A percentile compares a stretch with the other conserved stretches of the same genome.
These are phyloP conservation scores for Phylloporus sp. DNA, from an alignment of 768 basidiomycete genomes.

Conservation along the genomic window DNA sequence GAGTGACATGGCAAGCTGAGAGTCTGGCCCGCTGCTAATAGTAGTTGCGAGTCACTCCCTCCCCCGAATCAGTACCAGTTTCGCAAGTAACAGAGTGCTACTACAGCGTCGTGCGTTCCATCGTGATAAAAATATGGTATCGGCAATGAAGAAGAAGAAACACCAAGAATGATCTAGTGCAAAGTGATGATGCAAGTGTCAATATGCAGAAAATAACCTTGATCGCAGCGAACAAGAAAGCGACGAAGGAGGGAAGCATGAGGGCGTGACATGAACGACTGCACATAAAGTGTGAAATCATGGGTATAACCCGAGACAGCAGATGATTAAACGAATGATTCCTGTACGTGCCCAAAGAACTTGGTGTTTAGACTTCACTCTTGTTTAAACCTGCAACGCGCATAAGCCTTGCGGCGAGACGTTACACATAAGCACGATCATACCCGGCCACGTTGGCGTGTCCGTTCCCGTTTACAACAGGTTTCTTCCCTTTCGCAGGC, in stretches of 20 bases:
- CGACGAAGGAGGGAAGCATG: slow-evolving; percentile 12
- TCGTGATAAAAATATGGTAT: slow-evolving; percentile 9
- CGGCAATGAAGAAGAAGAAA: slow-evolving; percentile 2
- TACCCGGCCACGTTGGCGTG: slow-evolving; percentile 36
- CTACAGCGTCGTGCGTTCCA: slow-evolving; percentile 2
- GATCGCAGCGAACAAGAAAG: slow-evolving; percentile 7
- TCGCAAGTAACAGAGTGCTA: not conserved
- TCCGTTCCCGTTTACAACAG: slow-evolving; percentile 41
- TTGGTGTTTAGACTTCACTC: slow-evolving; percentile 23
- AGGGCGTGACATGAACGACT: slow-evolving; percentile 12
- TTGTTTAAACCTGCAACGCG: slow-evolving; percentile 29
- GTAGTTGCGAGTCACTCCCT: not conserved
- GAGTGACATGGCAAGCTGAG: slow-evolving; percentile 12
- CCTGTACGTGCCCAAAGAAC: not conserved
- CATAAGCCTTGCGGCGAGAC: not conserved
- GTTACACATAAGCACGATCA: not conserved
- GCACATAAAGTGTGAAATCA: slow-evolving; percentile 12
- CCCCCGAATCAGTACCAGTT: too few relatives aligned
- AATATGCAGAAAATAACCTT: slow-evolving; percentile 16
- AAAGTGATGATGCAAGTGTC: slow-evolving; percentile 3
- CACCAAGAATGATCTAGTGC: slow-evolving; percentile 10
- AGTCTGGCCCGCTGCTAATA: not conserved
- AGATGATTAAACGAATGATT: slow-evolving; percentile 14
- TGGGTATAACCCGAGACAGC: not conserved
- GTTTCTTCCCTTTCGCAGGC: slow-evolving; percentile 37